Evolutionary conservation across 2,329 filamentous ascomycete species (phyloP).

Genomic region (Fusarium haematococcum): DNA sequence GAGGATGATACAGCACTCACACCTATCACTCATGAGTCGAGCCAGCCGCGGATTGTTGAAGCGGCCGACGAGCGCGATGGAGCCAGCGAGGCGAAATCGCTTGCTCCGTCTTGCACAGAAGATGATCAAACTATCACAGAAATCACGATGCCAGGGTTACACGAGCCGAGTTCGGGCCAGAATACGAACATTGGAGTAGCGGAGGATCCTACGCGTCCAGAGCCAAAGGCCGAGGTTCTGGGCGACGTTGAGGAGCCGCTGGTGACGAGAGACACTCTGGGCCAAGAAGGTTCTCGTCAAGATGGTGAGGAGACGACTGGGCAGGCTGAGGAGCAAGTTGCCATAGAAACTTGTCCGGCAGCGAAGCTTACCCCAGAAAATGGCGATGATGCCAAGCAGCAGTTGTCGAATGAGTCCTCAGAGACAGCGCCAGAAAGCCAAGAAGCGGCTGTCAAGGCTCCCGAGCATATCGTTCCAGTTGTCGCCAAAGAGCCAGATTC

Average conservation of each 20-base stretch:
- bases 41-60: conserved; percentile 23
- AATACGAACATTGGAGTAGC: conserved; percentile 16
- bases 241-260: conserved; percentile 13
- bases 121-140: conserved; percentile 28
- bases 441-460: background rate
- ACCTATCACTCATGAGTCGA: conserved; percentile 23
- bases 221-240: conserved; percentile 20
- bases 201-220: conserved; percentile 15
- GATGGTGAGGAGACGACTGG: background rate
- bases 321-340: background rate
- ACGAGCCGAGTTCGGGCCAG: conserved; percentile 21
- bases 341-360: background rate
- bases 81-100: background rate
- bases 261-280: background rate
- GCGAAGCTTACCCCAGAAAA: background rate
- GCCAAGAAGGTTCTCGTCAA: conserved; percentile 1
- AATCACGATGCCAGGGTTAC: conserved; percentile 39
- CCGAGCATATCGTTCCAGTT: background rate
- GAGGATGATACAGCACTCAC: conserved; percentile 43
- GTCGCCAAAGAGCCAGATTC: background rate
- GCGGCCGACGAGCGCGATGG: conserved; percentile 11
- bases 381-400: background rate
- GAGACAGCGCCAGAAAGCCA: background rate
- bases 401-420: background rate
- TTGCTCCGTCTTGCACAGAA: conserved; percentile 4